Evolutionary conservation across 2,329 filamentous ascomycete genomes (phyloP).

Genomic region (Penicillium sp.): DNA sequence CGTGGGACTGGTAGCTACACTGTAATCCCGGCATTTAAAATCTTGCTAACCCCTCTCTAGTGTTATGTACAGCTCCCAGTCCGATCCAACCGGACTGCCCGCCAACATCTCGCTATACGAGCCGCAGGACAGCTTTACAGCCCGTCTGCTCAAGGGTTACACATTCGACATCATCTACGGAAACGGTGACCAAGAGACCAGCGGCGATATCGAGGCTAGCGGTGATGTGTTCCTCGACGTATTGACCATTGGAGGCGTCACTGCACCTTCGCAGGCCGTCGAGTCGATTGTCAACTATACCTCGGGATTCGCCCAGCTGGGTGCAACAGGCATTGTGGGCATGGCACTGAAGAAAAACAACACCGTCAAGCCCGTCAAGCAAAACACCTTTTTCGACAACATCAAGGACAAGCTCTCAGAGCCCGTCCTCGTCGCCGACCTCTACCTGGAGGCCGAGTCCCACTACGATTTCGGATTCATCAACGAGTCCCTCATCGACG

Average conservation of each 20-base stretch:
- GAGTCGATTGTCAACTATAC: slow-evolving; percentile 63
- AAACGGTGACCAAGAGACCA: slow-evolving; percentile 59
- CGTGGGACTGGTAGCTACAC: slow-evolving; percentile 57
- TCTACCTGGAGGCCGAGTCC: slow-evolving; percentile 53
- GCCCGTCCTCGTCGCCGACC: slow-evolving; percentile 67
- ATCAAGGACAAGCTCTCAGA: slow-evolving; percentile 56
- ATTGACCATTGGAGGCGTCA: slow-evolving; percentile 63
- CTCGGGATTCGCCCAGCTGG: slow-evolving; percentile 55
- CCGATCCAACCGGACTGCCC: slow-evolving; percentile 49
- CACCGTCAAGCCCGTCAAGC: slow-evolving; percentile 57
- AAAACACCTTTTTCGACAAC: slow-evolving; percentile 73
- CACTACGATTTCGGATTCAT: slow-evolving; percentile 72
- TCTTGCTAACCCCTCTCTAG: slow-evolving; percentile 46
- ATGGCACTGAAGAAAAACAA: slow-evolving; percentile 64
- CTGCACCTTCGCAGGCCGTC: slow-evolving; percentile 59
- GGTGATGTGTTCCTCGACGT: slow-evolving; percentile 66
- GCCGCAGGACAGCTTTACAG: slow-evolving; percentile 50
- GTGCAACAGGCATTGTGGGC: slow-evolving; percentile 65
- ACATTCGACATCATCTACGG: slow-evolving; percentile 65
- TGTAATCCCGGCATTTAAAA: slow-evolving; percentile 6
- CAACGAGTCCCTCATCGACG: slow-evolving; percentile 58
- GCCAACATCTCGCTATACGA: slow-evolving; percentile 55
- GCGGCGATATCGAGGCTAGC: slow-evolving; percentile 59
- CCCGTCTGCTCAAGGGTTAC: slow-evolving; percentile 45
- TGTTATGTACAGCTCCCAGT: slow-evolving; percentile 67